A percentile compares a stretch with the other conserved stretches of the same genome.
phyloP scores from a whole-genome alignment of 345 rosid species.

The Acer negundo region DNA sequence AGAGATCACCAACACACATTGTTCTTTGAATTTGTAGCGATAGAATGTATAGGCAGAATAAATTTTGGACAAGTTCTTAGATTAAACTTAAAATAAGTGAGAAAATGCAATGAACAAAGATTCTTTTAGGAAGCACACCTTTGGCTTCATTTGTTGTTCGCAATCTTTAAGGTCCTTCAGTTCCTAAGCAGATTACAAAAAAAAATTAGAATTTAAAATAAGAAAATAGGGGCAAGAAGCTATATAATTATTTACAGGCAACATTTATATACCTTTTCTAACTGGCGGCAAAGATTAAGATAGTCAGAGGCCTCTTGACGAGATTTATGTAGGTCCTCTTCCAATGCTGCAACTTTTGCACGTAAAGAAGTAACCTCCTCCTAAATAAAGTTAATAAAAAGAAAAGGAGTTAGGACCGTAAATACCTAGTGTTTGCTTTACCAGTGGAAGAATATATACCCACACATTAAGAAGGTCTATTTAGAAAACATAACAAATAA shows the following conservation, averaged over 20 bases:
- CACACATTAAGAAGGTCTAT: background rate
- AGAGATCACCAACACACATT: background rate
- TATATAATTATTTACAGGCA: constrained; percentile 6
- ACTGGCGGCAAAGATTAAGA: constrained; percentile 50
- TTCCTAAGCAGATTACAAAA: constrained; percentile 57
- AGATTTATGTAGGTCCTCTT: constrained; percentile 81
- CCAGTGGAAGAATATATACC: background rate
- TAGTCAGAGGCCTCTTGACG: constrained; percentile 68
- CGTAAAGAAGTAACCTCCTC: constrained; percentile 71
- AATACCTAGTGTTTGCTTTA: background rate
- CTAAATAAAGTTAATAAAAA: constrained; percentile 42
- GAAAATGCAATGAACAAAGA: constrained; percentile 1
- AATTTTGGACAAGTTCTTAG: background rate
- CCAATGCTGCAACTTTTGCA: constrained; percentile 62
- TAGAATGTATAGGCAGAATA: background rate
- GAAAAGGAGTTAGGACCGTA: constrained; percentile 17
- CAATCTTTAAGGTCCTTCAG: constrained; percentile 76
- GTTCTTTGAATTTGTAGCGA: background rate
- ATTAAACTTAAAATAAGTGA: constrained; percentile 3
- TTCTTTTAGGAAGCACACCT: constrained; percentile 48
- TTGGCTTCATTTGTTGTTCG: constrained; percentile 89
- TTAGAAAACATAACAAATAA: background rate
- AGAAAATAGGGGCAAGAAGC: constrained; percentile 10
- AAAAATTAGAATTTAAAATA: constrained; percentile 14
- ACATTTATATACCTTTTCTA: constrained; percentile 67